Percentiles rank a stretch among this genome's conserved stretches.
phyloP scores from a whole-genome alignment of 2,329 filamentous ascomycete species.

The Emericellopsis cladophorae region DNA sequence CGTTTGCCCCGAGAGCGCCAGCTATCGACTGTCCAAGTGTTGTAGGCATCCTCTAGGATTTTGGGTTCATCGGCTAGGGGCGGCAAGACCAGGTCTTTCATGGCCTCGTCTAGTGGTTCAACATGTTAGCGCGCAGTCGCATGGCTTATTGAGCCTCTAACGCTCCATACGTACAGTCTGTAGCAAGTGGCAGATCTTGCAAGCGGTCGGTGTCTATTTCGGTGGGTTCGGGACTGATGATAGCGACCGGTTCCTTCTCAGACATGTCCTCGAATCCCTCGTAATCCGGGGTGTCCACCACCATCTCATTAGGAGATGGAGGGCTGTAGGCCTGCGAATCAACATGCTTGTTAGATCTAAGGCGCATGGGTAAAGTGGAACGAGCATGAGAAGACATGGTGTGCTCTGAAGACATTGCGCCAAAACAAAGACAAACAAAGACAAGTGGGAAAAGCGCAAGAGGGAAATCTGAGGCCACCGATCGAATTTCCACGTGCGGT shows the following conservation, averaged over 20 bases:
- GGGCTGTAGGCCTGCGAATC: constrained; percentile 34
- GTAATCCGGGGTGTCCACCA: constrained; percentile 42
- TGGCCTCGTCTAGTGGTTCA: constrained; percentile 54
- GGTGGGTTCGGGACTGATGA: constrained; percentile 40
- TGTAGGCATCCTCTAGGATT: constrained; percentile 58
- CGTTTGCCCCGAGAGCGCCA: constrained; percentile 69
- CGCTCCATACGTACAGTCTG: constrained; percentile 32
- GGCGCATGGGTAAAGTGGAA: constrained; percentile 6
- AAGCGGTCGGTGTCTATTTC: constrained; percentile 33
- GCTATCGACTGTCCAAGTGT: constrained; percentile 80
- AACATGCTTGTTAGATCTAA: constrained; percentile 9
- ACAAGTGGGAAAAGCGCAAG: too few species aligned
- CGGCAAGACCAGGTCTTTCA: constrained; percentile 68
- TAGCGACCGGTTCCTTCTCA: constrained; percentile 39
- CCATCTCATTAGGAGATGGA: constrained; percentile 43
- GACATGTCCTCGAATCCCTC: constrained; percentile 33
- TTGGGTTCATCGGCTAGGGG: constrained; percentile 65
- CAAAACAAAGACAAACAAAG: too few species aligned
- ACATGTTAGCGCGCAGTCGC: not conserved
- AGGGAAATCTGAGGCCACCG: too few species aligned
- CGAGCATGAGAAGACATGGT: not conserved
- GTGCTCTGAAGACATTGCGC: not conserved
- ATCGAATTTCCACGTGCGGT: too few species aligned
- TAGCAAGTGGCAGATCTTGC: constrained; percentile 35
- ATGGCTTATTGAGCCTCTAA: constrained; percentile 1